Base-by-base conservation (phyloP, 2,329 filamentous ascomycete species). In the Fusarium incarnatum region DNA sequence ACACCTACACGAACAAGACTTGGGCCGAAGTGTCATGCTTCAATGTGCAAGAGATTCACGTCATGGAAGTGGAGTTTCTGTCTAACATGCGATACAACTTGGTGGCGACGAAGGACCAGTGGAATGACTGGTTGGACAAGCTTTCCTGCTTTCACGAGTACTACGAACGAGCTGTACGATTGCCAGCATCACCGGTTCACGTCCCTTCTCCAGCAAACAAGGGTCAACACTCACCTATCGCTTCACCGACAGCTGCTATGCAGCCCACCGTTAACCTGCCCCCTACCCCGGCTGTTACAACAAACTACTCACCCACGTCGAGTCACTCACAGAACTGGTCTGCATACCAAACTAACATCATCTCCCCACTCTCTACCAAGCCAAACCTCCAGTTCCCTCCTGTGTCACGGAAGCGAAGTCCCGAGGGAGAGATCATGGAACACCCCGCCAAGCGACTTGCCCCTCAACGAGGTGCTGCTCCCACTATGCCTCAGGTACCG, bases 41-140 rank as follows among this genome's bases (percentile, higher is more conserved):
- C 66, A 90, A 93, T 3, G 95, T 98, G 15, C 90, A 92, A 65
- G 96, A 99, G 80, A 97, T 99, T 54, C 96, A 99, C 79, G 92
- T 98, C 46, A 99, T 99, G 96, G 96, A 99, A 79, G 96, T 99
- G n/a, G 96, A 99, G 79, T 99, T 99, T 75, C 84, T 99, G 68
- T 98, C 95, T 84, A 98, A 98, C 80, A 97, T 99, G 91, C 90
- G 95, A 76, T 99, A 98, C 81, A 94, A 93, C 74, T 84, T 99
- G 10, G 90, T 95, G 77, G 94, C 93, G 6, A 97, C 94, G 6
- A 91, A 94, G 77, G 86, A 89, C 56, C 89, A 97, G 78, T 99
- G 96, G 96, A 86, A 89, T 50, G 87, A 90, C 56, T 98, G 96
- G 96, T 90, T 98, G 75, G 83, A 85, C 67, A 94, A 94, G 79